Evolutionary conservation across 2,329 filamentous ascomycete genomes (phyloP), one percentile per base, ranked within the genome.

Genomic region (Chaetomium sp.): DNA sequence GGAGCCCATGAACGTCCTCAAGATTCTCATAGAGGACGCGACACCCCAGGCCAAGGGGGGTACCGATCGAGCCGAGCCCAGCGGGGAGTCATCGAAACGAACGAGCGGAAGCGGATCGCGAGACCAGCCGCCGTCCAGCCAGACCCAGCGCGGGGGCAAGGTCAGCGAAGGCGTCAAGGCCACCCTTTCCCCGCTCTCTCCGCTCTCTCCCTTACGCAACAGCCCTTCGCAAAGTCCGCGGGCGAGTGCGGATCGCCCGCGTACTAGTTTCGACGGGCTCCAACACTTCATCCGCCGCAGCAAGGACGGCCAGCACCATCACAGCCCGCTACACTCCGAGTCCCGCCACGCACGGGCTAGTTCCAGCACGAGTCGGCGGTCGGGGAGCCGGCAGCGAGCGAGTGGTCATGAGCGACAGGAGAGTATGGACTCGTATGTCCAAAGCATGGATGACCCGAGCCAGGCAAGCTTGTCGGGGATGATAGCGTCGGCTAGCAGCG

Each of bases 1-100:
- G 65, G 89, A 96, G 64, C 92, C 90, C 11, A 82, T 95, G 60
- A 83, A 86, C 49, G 80, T 94, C 2, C 76, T 99, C 51, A 88
- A 83, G 59, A 81, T 83, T 43, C 75, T 95, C 52, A 80, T 91
- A 8, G 85, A 88, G 49, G 83, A 86, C 60, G 80, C 82, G 32
- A 74, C 81, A 53, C 70, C 76, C 49, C 70, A 76, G 57, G 70
- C 72, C 40, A 65, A 72, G 19, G 72, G 68, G 1, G 42, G 54
- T n/a, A 61, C 60, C 35, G 67, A 64, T 32, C 57, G 52, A 11
- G 44, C 43, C 3, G 48, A 53, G 5, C 48, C 54, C 1, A 49
- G 37, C 9, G 59, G 59, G 8, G 52, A 57, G 34, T 58, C 56
- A 14, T 61, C 54, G 34, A 62, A 54, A 55, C 60, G 44, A 38